These are phyloP conservation scores for Seiridium cupressi DNA, from an alignment of 2,329 filamentous ascomycete species.

Conservation along the genomic window DNA sequence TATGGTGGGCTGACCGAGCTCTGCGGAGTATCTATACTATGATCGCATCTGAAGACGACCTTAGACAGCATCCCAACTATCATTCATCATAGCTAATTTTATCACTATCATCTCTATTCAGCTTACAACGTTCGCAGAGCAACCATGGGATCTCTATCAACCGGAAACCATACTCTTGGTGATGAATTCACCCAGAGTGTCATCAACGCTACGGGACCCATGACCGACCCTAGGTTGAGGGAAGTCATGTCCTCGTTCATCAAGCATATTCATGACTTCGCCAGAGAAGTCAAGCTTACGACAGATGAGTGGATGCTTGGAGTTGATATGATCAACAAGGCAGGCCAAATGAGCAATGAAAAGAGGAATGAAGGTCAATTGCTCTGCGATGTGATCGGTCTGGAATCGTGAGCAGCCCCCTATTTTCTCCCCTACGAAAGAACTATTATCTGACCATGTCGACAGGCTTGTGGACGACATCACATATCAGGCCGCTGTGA, in stretches of 20 bases:
- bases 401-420: constrained; percentile 42
- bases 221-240: constrained; percentile 53
- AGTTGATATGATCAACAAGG: constrained; percentile 55
- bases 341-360: constrained; percentile 56
- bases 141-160: not conserved
- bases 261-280: constrained; percentile 62
- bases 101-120: not conserved
- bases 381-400: constrained; percentile 60
- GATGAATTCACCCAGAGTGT: constrained; percentile 57
- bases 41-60: not conserved
- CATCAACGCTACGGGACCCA: constrained; percentile 58
- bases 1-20: not conserved
- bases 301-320: constrained; percentile 62
- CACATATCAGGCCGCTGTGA: constrained; percentile 53
- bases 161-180: not conserved
- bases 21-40: not conserved
- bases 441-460: not conserved
- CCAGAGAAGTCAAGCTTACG: constrained; percentile 61
- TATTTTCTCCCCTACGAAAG: not conserved
- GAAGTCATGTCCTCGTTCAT: constrained; percentile 55
- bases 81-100: not conserved
- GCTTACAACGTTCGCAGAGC: not conserved
- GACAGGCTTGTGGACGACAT: constrained; percentile 58
- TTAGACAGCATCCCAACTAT: not conserved
- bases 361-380: constrained; percentile 64